These are phyloP conservation scores for Lithospermum erythrorhizon DNA, from an alignment of 257 asterid species.

Conservation along the genomic window DNA sequence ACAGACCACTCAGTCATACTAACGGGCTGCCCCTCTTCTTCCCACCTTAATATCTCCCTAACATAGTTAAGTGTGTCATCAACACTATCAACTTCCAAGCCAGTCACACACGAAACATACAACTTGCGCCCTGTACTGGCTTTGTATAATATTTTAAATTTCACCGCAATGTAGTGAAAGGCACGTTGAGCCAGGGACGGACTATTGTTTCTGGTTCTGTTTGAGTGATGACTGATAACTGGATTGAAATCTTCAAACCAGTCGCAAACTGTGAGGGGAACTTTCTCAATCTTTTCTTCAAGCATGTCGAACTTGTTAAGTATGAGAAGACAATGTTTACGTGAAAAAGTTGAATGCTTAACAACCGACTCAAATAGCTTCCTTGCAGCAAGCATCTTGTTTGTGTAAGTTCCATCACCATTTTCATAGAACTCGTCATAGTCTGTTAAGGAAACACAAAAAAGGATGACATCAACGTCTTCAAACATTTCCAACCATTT, in stretches of 20 bases:
- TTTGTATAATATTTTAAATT: conserved; percentile 53
- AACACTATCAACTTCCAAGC: conserved; percentile 56
- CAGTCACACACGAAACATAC: conserved; percentile 57
- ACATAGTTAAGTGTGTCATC: conserved; percentile 51
- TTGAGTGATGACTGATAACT: conserved; percentile 37
- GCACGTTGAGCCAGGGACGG: conserved; percentile 58
- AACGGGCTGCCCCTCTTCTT: conserved; percentile 28
- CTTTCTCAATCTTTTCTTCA: conserved; percentile 46
- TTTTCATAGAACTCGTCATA: conserved; percentile 51
- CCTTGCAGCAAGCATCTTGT: conserved; percentile 65
- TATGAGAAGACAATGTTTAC: conserved; percentile 53
- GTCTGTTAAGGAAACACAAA: conserved; percentile 62
- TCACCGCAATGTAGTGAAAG: conserved; percentile 59
- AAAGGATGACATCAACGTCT: conserved; percentile 58
- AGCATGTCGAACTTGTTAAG: conserved; percentile 77
- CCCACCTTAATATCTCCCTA: conserved; percentile 73
- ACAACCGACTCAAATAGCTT: conserved; percentile 44
- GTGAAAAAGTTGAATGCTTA: conserved; percentile 42
- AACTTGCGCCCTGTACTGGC: conserved; percentile 41
- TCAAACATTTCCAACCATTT: conserved; percentile 90
- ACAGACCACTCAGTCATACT: conserved; percentile 36
- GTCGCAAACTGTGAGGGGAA: conserved; percentile 59
- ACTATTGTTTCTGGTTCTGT: conserved; percentile 25
- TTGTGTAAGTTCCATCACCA: conserved; percentile 38
- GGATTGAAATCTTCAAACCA: conserved; percentile 80